Base-by-base conservation (phyloP, 768 basidiomycete genomes). In the Mycena rosella region DNA sequence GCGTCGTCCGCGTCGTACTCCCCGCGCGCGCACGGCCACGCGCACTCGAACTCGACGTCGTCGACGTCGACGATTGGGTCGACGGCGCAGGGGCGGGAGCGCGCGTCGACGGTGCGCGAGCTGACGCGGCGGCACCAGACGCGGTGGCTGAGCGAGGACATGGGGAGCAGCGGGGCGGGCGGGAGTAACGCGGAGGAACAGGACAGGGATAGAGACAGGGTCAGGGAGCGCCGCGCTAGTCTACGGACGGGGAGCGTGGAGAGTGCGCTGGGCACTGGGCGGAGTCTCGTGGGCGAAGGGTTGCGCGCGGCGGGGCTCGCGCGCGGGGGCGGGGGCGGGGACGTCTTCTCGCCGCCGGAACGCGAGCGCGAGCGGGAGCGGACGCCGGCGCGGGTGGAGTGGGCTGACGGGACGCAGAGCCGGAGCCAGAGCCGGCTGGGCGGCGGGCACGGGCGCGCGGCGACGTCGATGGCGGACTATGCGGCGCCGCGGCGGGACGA, bases 231-330 rank as follows among this genome's bases (percentile, higher is more conserved):
- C 29, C 79, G 85, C 47, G 92, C 92, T 74, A 83, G 83, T 32
- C 75, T 85, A 18, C 81, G 92, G 38, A 86, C 85, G 0, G 92
- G 92, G 6, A 93, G 91, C 74, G 90, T 88, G 3, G 93, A 94
- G 78, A 91, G 87, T 74, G 82, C 88, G 10, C 75, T 91, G 29
- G 84, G 77, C 17, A 76, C 68, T 18, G 84, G 87, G 14, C 78
- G 91, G 63, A 89, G 85, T 71, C 76, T 94, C 17, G 76, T 92
- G 11, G 87, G 90, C 5, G 91, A 93, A 76, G 88, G 88, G 18
- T 74, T 94, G 64, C 84, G 89, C 53, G 91, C 92, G 0, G 91
- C 92, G 0, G 93, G 93, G 13, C 79, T 94, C 53, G 76, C 76
- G 13, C 61, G 66, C 38, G 47, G 27, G 2, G 47, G 61, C n/a